Conservation (phyloP, 495 filamentous ascomycete species). For the Neurospora intermedia region DNA sequence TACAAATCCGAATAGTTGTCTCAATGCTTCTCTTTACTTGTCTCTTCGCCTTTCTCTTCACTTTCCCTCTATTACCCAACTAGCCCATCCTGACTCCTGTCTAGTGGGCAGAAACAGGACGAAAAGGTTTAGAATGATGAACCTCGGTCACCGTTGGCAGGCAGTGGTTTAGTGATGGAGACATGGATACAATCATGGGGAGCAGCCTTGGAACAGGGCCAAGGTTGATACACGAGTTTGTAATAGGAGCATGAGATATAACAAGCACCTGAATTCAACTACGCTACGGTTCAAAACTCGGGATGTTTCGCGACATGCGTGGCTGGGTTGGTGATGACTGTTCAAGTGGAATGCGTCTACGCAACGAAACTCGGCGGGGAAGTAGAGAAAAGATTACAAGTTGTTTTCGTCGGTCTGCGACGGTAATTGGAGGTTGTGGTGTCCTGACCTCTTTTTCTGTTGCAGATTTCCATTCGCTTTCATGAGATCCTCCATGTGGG, state of each 20-base stretch:
- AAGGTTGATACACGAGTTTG: not conserved
- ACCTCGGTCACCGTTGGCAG: not conserved
- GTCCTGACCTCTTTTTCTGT: not conserved
- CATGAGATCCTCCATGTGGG: not conserved
- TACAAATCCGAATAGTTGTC: too few relatives aligned
- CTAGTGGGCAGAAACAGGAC: too few relatives aligned
- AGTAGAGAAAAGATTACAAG: not conserved
- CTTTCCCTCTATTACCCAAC: not conserved
- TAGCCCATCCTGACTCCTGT: too few relatives aligned
- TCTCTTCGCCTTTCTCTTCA: not conserved
- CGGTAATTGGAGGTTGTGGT: not conserved
- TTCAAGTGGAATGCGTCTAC: not conserved
- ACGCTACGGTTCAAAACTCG: not conserved
- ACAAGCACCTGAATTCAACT: too few relatives aligned
- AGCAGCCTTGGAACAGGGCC: not conserved
- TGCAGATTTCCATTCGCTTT: not conserved
- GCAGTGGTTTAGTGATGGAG: not conserved
- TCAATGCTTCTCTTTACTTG: not conserved
- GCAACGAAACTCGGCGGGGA: not conserved
- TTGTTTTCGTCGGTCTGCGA: not conserved
- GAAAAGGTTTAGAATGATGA: too few relatives aligned
- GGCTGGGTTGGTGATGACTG: not conserved
- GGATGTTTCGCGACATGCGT: not conserved
- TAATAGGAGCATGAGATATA: not conserved
- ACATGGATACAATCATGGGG: not conserved